phyloP scores from a whole-genome alignment of 2,329 filamentous ascomycete genomes.

The Didymella arachidicola region DNA sequence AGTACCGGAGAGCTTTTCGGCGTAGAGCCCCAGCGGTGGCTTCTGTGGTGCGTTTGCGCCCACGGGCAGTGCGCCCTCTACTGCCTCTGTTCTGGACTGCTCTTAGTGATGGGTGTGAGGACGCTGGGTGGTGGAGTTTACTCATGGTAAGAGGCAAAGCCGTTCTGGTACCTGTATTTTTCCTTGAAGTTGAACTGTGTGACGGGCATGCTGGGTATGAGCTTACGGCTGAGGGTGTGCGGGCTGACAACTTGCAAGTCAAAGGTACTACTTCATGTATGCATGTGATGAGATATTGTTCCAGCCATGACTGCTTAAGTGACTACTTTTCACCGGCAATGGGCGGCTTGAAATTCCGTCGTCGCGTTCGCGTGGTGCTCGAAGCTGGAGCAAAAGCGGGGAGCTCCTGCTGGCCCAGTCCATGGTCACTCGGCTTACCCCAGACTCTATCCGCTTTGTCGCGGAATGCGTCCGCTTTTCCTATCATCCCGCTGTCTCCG shows the following conservation, averaged over 20 bases:
- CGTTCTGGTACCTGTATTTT: slow-evolving; percentile 79
- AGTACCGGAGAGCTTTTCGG: slow-evolving; percentile 72
- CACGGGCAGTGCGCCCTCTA: slow-evolving; percentile 75
- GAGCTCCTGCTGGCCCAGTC: slow-evolving; percentile 14
- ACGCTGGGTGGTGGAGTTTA: slow-evolving; percentile 53
- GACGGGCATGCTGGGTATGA: slow-evolving; percentile 63
- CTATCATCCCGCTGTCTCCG: slow-evolving; percentile 7
- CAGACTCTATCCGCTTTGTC: slow-evolving; percentile 28
- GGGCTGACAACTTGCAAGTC: slow-evolving; percentile 2
- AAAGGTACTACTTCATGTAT: not conserved
- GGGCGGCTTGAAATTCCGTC: slow-evolving; percentile 41
- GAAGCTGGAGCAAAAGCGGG: slow-evolving; percentile 27
- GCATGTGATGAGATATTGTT: slow-evolving; percentile 3
- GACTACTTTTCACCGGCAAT: slow-evolving; percentile 37
- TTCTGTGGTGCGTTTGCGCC: slow-evolving; percentile 85
- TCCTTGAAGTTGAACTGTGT: slow-evolving; percentile 69
- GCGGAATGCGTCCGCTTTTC: slow-evolving; percentile 30
- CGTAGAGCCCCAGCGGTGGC: slow-evolving; percentile 78
- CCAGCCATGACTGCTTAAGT: not conserved
- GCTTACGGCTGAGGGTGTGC: slow-evolving; percentile 18
- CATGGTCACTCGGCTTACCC: slow-evolving; percentile 29
- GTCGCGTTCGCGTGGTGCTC: slow-evolving; percentile 9
- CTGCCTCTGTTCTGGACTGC: slow-evolving; percentile 71
- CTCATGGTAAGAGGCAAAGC: slow-evolving; percentile 81
- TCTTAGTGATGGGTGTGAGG: slow-evolving; percentile 18